Evolutionary conservation across 23 red algal species (phyloP).

Genomic region (Gracilariopsis chorda): DNA sequence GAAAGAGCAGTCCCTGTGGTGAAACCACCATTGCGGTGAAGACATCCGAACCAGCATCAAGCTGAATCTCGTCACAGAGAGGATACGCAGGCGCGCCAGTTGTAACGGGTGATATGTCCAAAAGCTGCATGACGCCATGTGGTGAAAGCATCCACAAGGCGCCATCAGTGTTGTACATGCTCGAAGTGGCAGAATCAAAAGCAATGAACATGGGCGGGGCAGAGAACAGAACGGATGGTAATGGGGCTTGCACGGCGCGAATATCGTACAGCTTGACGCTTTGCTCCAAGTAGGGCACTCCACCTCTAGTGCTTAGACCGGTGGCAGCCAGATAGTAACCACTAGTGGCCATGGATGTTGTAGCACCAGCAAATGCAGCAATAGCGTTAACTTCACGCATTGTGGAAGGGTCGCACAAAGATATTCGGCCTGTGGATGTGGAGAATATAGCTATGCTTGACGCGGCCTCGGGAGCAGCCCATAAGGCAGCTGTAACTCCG

Average conservation of each 20-base stretch:
- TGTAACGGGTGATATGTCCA: slow-evolving; percentile 52
- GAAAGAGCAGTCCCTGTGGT: slow-evolving; percentile 31
- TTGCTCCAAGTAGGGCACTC: slow-evolving; percentile 57
- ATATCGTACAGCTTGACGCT: slow-evolving; percentile 64
- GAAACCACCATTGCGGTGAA: slow-evolving; percentile 46
- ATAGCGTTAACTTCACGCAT: slow-evolving; percentile 71
- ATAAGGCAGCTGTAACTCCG: slow-evolving; percentile 36
- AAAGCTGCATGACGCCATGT: slow-evolving; percentile 37
- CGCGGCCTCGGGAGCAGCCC: slow-evolving; percentile 14
- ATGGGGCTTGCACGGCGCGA: slow-evolving; percentile 24
- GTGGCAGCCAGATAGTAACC: slow-evolving; percentile 63
- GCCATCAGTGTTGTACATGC: slow-evolving; percentile 14
- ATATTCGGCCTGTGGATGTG: slow-evolving; percentile 68
- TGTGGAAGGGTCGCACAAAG: slow-evolving; percentile 56
- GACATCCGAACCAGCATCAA: slow-evolving; percentile 53
- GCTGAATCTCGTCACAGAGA: slow-evolving; percentile 46
- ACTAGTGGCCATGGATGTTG: slow-evolving; percentile 34
- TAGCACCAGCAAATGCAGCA: slow-evolving; percentile 61
- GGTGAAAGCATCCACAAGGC: slow-evolving; percentile 58
- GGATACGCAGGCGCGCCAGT: slow-evolving; percentile 22
- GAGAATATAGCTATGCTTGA: slow-evolving; percentile 53
- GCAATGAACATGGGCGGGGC: slow-evolving; percentile 36
- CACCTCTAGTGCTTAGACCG: slow-evolving; percentile 48
- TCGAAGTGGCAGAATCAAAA: slow-evolving; percentile 37
- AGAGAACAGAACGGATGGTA: slow-evolving; percentile 44